Base-by-base conservation (phyloP, 768 basidiomycete genomes). In the Cantharellus anzutake region DNA sequence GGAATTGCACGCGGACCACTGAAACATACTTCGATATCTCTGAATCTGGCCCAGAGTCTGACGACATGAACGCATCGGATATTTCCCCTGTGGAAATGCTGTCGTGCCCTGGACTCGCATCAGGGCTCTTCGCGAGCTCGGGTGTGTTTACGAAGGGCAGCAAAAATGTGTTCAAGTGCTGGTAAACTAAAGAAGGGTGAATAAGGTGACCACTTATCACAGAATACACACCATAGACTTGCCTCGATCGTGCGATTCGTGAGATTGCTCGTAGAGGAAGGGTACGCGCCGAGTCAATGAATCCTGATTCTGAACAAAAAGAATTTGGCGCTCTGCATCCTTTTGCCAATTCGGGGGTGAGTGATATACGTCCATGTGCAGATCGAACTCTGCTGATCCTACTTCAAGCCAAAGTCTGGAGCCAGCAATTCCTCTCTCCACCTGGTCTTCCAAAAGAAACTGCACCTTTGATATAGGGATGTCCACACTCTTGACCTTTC, bases 261-360 rank as follows among this genome's bases (percentile, higher is more conserved):
- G 52, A 16, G 29, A 38, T 42, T 56, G 52, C 38, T 61, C 61
- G 62, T 68, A 78, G 62, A 90, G 70, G 60, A 70, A 71, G 62
- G 73, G 70, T 7, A 79, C 80, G 63, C 92, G 76, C 35, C 76
- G 76, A 2, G 89, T 91, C 34, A 74, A 66, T 35, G 66, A 67
- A 68, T 96, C 93, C 68, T 96, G 86, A 57, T 73, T 73, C 14
- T 72, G 71, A 35, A 96, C 68, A 66, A 88, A 96, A 7, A 74
- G 71, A 7, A 75, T 70, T 68, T 96, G 93, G 2, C 68, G 67
- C 41, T 68, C 66, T 2, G 78, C 78, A 44, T 70, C 68, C 41
- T 73, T 70, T 61, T 69, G 71, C 78, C 81, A 83, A 0, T 78
- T 80, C 29, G 66, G 61, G 5, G 83, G 81, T 4, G 82, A 75